Evolutionary conservation across 805 yeast species (phyloP).

Genomic region (Nakazawaea populi): DNA sequence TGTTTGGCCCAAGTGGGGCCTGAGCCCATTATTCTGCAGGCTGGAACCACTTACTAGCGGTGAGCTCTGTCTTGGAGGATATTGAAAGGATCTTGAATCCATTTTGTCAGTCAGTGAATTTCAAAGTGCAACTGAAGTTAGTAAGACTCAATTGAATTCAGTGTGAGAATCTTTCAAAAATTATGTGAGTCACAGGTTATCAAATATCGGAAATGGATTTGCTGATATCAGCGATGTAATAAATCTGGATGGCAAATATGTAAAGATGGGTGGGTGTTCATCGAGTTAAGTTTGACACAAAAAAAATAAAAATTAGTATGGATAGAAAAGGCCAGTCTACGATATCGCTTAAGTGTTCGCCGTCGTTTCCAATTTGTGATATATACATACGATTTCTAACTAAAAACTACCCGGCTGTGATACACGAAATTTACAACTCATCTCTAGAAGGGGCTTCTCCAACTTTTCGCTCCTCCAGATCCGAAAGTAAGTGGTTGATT

Average conservation of each 20-base stretch:
- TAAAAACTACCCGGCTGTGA: too few species aligned
- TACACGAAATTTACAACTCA: neutral
- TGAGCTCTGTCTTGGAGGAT: slow-evolving; percentile 2
- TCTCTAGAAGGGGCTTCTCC: neutral
- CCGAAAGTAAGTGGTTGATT: slow-evolving; percentile 27
- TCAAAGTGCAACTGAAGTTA: neutral
- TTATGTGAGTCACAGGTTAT: too few species aligned
- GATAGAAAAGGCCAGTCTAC: too few species aligned
- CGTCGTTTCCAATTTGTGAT: too few species aligned
- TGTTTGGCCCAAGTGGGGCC: neutral
- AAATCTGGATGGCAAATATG: neutral
- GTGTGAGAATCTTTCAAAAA: too few species aligned
- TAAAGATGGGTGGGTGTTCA: too few species aligned
- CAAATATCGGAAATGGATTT: too few species aligned
- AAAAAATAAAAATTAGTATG: neutral
- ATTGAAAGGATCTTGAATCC: neutral
- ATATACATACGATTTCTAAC: too few species aligned
- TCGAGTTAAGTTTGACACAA: neutral
- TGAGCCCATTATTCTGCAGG: neutral
- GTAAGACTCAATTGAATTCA: too few species aligned
- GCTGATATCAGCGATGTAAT: neutral
- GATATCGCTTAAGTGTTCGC: too few species aligned
- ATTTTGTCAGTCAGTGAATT: neutral
- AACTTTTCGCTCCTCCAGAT: too few species aligned
- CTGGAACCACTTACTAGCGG: neutral